Conservation (phyloP, 441 rosid genomes). For the Gossypium schwendimanii region DNA sequence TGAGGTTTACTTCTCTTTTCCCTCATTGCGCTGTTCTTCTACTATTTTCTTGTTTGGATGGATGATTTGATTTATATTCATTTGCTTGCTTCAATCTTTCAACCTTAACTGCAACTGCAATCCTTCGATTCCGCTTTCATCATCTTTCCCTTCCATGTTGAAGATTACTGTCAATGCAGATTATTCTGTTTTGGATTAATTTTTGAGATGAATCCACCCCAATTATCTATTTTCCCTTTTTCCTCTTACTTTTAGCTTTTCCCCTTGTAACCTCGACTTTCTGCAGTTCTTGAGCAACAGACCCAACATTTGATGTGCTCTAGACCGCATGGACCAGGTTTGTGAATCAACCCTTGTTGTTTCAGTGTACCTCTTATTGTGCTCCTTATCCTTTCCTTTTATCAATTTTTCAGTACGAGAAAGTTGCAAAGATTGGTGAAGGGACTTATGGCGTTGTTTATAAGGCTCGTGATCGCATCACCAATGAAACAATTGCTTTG, state of each 20-base stretch:
- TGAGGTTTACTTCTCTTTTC: neutral
- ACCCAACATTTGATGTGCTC: constrained; percentile 14
- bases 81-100: neutral
- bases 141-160: neutral
- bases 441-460: constrained; percentile 97
- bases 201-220: neutral
- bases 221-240: neutral
- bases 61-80: neutral
- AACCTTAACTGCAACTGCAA: neutral
- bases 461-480: constrained; percentile 80
- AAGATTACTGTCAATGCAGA: neutral
- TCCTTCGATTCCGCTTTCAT: neutral
- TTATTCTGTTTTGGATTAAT: constrained; percentile 1
- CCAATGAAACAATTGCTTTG: constrained; percentile 85
- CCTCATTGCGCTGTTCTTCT: neutral
- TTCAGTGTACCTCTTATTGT: neutral
- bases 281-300: constrained; percentile 8
- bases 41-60: neutral
- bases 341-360: constrained; percentile 12
- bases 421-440: constrained; percentile 96
- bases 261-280: neutral
- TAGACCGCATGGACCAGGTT: constrained; percentile 41
- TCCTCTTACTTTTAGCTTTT: neutral
- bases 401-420: constrained; percentile 62
- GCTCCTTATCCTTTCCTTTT: constrained; percentile 9